Percentiles rank a stretch among this genome's conserved stretches.
phyloP scores from a whole-genome alignment of 139 green algal species.

The Desmodesmus armatus region DNA sequence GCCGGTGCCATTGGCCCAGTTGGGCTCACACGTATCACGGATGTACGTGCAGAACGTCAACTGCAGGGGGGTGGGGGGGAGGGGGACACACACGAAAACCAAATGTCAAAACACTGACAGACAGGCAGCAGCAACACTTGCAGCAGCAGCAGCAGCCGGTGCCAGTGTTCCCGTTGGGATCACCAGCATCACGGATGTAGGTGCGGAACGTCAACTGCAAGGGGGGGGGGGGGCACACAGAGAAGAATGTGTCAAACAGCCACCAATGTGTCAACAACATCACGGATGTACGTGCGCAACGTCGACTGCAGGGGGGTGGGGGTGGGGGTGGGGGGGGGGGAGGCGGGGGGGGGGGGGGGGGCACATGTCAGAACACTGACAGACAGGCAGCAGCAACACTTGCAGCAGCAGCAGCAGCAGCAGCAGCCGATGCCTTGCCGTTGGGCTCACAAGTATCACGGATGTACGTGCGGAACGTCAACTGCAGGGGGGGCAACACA shows the following conservation, averaged over 20 bases:
- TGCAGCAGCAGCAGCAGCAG: background rate
- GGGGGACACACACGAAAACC: background rate
- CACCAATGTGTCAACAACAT: background rate
- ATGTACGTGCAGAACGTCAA: conserved; percentile 76
- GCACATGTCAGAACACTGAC: background rate
- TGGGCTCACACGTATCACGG: conserved; percentile 53
- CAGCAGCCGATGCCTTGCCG: background rate
- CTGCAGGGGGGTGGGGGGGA: background rate
- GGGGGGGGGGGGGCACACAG: background rate
- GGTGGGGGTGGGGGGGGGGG: background rate
- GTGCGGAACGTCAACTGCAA: conserved; percentile 72
- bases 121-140: background rate
- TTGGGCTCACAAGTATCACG: conserved; percentile 54
- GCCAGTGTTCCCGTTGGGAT: conserved; percentile 27
- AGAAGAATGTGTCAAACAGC: no score
- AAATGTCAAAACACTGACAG: background rate
- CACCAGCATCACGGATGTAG: conserved; percentile 61
- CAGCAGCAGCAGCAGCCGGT: background rate
- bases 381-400: background rate
- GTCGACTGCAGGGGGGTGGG: background rate
- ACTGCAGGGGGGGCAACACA: background rate
- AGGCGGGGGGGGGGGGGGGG: background rate
- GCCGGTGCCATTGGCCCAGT: background rate
- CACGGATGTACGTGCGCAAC: conserved; percentile 5
- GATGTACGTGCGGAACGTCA: conserved; percentile 75